Evolutionary conservation across 257 asterid species (phyloP), one percentile per base, ranked within the genome.

Genomic region (Petunia secreta): DNA sequence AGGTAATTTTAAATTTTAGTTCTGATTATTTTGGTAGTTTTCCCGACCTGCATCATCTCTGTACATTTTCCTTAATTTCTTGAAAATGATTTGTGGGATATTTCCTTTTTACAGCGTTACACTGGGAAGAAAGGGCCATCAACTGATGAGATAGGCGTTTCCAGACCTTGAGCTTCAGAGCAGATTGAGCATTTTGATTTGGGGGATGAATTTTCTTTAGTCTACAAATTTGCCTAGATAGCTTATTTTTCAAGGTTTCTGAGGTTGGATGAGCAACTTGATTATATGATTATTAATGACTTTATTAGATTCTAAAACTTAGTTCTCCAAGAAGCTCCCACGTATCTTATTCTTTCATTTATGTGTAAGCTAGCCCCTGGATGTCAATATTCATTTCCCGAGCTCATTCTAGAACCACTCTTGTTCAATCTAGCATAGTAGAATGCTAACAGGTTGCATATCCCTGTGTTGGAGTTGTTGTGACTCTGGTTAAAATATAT

Each of bases 111-210:
- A 74, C 97, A 95, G 98, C 98, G 97, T 63, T 95, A 92, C 75
- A 40, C 82, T 8, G 96, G 97, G 76, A 95, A 93, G 91, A 93
- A 90, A 89, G 90, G 78, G 78, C 87, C 84, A 82, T 84, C 92
- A 43, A 15, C 87, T 57, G 97, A 92, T 58, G 98, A 93, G 54
- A 46, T 90, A n/a, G 84, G 77, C 88, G 57, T 71, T 48, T 80
- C 85, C 63, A 87, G 90, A 86, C 88, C 94, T 82, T 94, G 85
- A 87, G 79, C 62, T 75, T 82, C 86, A 82, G 88, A 88, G 81
- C 81, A 87, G 87, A 76, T 68, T 79, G 85, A 83, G 79, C 78
- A 66, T 59, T 84, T 25, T 63, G 63, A 73, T 88, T 60, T 63
- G 82, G 88, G 83, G 36, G 60, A 75, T 80, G 83, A 79, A 78